A percentile compares a stretch with the other conserved stretches of the same genome.
Conservation (phyloP, 768 basidiomycete genomes). For the Psilocybe cyanescens region DNA sequence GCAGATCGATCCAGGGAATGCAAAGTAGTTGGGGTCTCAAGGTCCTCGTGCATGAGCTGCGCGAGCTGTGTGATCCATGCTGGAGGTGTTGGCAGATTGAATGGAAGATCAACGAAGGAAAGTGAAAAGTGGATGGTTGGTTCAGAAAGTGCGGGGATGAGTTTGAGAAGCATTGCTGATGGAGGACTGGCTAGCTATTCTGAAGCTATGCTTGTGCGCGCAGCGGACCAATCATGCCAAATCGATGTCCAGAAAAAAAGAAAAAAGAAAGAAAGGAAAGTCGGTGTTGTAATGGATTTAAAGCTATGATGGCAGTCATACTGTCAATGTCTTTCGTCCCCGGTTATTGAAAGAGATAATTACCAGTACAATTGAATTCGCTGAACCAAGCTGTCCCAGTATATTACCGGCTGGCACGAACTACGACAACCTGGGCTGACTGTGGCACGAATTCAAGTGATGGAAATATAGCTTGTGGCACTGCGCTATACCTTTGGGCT, state of each 20-base stretch:
- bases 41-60: conserved; percentile 51
- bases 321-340: background rate
- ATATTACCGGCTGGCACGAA: background rate
- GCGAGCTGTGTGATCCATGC: conserved; percentile 62
- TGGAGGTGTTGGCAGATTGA: conserved; percentile 46
- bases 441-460: background rate
- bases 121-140: conserved; percentile 65
- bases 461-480: background rate
- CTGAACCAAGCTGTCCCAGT: background rate
- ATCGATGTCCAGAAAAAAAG: background rate
- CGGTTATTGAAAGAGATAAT: background rate
- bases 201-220: background rate
- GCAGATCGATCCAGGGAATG: conserved; percentile 66
- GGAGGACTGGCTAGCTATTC: background rate
- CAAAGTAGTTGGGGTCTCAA: conserved; percentile 53
- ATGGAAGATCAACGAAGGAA: conserved; percentile 55
- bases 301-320: background rate
- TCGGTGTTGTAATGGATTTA: conserved; percentile 7
- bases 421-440: background rate
- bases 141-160: conserved; percentile 44
- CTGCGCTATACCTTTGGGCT: background rate
- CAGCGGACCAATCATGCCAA: conserved; percentile 3
- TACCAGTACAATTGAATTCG: background rate
- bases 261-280: background rate
- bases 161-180: conserved; percentile 58